Evolutionary conservation across 164 flowering plant genomes (phyloP), one percentile per base, ranked within the genome.

Genomic region (Aristolochia fimbriata): DNA sequence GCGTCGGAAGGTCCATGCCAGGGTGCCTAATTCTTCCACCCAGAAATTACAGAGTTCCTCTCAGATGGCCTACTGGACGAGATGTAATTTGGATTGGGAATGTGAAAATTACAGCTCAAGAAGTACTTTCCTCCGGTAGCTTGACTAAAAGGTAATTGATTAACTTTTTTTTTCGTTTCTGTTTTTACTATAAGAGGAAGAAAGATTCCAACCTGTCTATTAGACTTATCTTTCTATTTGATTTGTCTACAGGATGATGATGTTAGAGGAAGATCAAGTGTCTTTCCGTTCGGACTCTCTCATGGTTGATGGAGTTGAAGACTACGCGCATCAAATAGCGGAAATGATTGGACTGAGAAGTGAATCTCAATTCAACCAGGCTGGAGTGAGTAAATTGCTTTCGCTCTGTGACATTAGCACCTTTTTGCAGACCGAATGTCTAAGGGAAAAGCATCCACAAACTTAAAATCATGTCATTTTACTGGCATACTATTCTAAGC

Each of bases 301-400:
- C 22, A 81, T 74, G 70, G 82, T 80, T 74, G 97, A 91, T 73
- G 91, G 88, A 12, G 73, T 94, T 51, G 96, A 94, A 78, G 99
- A 94, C 66, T 94, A 94, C 70, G 82, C 99, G 0, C 97, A 88
- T 79, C 99, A 91, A 78, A 88, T 94, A 76, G 99, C 99, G 25
- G 93, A 87, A 76, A 94, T 94, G 96, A 88, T 94, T 60, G 97
- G 96, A 50, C 73, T 94, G 59, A 76, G 88, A 68, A 94, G 79
- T 70, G 93, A 84, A 65, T 86, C 96, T 51, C 71, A 78, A 66
- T 83, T 94, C 61, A 59, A 72, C 57, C 78, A 82, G 73, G 93
- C 87, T 64, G 99, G 99, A 67, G 99, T 94, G 70, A 76, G 96
- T 83, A 51, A 23, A 57, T 33, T 17, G 46, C 30, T 43, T 13